Percentiles rank a stretch among this genome's conserved stretches.
These are phyloP conservation scores for Rosa lucieae DNA, from an alignment of 306 rosid genomes.

Conservation along the genomic window DNA sequence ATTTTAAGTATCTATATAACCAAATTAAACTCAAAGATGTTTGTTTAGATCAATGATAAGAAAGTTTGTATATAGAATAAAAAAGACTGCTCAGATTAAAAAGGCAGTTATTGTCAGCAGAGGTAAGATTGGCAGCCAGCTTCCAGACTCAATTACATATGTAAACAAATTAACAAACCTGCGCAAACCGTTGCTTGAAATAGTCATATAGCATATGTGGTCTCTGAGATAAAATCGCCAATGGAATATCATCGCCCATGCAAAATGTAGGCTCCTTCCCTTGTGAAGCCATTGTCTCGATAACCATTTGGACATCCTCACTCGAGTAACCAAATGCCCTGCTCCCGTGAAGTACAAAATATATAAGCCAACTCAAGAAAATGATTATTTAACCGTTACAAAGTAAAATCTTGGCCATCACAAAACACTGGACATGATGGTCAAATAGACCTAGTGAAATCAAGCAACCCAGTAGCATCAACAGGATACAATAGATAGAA, in stretches of 20 bases:
- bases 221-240: conserved; percentile 89
- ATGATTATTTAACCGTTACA: conserved; percentile 21
- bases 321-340: conserved; percentile 99
- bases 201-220: conserved; percentile 94
- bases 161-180: conserved; percentile 50
- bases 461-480: not conserved
- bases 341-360: conserved; percentile 38
- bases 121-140: not conserved
- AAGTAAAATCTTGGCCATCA: conserved; percentile 25
- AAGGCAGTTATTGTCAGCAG: not conserved
- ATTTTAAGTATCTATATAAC: not conserved
- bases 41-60: not conserved
- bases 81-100: not conserved
- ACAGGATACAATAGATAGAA: conserved; percentile 7
- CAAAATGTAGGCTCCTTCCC: conserved; percentile 99
- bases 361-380: conserved; percentile 33
- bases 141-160: not conserved
- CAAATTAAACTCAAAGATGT: not conserved
- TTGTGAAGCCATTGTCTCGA: conserved; percentile 93
- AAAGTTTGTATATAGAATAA: not conserved
- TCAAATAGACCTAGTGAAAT: conserved; percentile 7
- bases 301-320: conserved; percentile 98
- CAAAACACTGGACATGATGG: not conserved
- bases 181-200: conserved; percentile 97
- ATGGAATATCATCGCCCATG: conserved; percentile 96